These are phyloP conservation scores for Cyanidioschyzon merolae DNA, from an alignment of 23 red algal species.

Conservation along the genomic window DNA sequence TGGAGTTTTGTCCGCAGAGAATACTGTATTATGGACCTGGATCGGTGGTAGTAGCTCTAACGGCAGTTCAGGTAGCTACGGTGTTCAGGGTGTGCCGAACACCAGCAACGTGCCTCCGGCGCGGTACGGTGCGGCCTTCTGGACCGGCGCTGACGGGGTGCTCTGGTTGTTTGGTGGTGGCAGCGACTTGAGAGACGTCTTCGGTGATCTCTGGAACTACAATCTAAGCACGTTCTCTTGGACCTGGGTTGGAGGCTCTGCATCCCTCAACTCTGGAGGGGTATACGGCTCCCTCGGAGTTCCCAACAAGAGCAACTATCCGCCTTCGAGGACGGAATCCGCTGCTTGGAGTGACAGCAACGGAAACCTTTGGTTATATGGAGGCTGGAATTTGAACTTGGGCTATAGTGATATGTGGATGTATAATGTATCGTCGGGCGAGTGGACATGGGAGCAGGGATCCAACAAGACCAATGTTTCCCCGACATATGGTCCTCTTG, in stretches of 20 bases:
- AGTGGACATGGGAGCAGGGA: neutral
- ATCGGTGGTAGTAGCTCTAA: too few relatives aligned
- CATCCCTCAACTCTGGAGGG: neutral
- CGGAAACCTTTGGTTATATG: neutral
- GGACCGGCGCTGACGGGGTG: too few relatives aligned
- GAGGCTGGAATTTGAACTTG: neutral
- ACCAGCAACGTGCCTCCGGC: too few relatives aligned
- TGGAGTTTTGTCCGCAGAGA: too few relatives aligned
- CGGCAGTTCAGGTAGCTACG: too few relatives aligned
- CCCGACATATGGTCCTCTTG: neutral
- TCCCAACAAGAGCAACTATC: neutral
- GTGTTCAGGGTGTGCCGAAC: too few relatives aligned
- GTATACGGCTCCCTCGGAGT: neutral
- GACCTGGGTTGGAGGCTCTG: neutral
- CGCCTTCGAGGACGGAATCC: neutral
- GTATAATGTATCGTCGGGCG: neutral
- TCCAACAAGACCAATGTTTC: neutral
- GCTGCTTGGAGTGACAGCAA: neutral
- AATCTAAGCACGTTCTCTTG: neutral
- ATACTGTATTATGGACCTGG: too few relatives aligned
- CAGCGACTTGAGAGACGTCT: too few relatives aligned
- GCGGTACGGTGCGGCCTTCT: too few relatives aligned
- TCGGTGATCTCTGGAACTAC: neutral
- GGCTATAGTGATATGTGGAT: neutral
- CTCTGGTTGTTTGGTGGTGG: too few relatives aligned